Conservation (phyloP, 305 asterid species). For the Ilex paraguariensis region DNA sequence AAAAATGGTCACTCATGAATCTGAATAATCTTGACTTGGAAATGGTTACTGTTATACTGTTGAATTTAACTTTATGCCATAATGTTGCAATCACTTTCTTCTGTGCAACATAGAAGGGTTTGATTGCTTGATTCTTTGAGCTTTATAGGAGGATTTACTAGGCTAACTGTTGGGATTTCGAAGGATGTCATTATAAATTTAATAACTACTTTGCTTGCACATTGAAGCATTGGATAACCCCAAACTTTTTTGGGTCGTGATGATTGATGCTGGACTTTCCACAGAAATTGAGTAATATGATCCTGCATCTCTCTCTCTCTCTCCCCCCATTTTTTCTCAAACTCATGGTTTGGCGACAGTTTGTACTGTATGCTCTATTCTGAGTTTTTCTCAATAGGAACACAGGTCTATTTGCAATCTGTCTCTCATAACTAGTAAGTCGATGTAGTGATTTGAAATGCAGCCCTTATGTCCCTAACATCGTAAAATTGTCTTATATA, state of each 20-base stretch:
- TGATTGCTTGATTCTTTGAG: background rate
- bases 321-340: background rate
- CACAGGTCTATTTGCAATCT: too few relatives aligned
- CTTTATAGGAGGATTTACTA: too few relatives aligned
- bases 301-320: too few relatives aligned
- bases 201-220: too few relatives aligned
- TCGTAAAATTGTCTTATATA: background rate
- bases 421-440: background rate
- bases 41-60: constrained; percentile 4
- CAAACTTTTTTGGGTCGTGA: too few relatives aligned
- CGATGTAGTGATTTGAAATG: too few relatives aligned
- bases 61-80: background rate
- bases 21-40: background rate
- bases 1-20: constrained; percentile 4
- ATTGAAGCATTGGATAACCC: too few relatives aligned
- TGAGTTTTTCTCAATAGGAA: background rate
- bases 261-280: too few relatives aligned
- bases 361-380: background rate
- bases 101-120: too few relatives aligned
- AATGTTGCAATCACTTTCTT: background rate
- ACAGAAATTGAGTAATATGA: too few relatives aligned
- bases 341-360: background rate
- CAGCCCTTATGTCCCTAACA: background rate
- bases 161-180: too few relatives aligned
- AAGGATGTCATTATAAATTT: too few relatives aligned